These are phyloP conservation scores for Penicillium sp. DNA, from an alignment of 2,329 filamentous ascomycete genomes.

Conservation along the genomic window DNA sequence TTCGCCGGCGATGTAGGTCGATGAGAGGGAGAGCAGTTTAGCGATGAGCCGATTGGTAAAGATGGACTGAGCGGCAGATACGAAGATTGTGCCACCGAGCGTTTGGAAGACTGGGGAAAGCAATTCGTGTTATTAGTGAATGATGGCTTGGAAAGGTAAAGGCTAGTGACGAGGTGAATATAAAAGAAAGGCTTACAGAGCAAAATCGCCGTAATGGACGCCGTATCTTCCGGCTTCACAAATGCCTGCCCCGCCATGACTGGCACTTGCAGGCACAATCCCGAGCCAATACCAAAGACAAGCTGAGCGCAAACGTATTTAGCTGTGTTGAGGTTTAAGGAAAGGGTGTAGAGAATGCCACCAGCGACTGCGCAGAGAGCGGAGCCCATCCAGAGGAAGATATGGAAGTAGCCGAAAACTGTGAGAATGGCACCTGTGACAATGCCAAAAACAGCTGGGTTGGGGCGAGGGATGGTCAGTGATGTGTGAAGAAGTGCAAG, in stretches of 20 bases:
- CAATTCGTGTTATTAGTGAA: neutral
- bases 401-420: conserved; percentile 23
- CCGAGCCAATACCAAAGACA: conserved; percentile 30
- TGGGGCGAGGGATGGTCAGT: neutral
- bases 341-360: conserved; percentile 37
- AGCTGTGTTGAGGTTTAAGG: conserved; percentile 20
- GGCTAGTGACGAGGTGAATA: too few species aligned
- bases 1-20: too few species aligned
- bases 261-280: conserved; percentile 23
- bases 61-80: conserved; percentile 33
- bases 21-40: too few species aligned
- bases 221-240: too few species aligned
- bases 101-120: conserved; percentile 29
- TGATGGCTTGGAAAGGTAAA: too few species aligned
- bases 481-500: neutral
- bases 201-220: conserved; percentile 17
- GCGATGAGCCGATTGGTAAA: conserved; percentile 34
- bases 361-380: conserved; percentile 25
- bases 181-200: too few species aligned
- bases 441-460: conserved; percentile 25
- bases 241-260: conserved; percentile 21
- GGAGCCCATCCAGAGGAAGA: conserved; percentile 26
- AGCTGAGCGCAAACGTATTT: conserved; percentile 42
- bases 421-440: conserved; percentile 27
- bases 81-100: conserved; percentile 32